These are phyloP conservation scores for Pelargonium exstipulatum DNA, from an alignment of 441 rosid species.

Conservation along the genomic window DNA sequence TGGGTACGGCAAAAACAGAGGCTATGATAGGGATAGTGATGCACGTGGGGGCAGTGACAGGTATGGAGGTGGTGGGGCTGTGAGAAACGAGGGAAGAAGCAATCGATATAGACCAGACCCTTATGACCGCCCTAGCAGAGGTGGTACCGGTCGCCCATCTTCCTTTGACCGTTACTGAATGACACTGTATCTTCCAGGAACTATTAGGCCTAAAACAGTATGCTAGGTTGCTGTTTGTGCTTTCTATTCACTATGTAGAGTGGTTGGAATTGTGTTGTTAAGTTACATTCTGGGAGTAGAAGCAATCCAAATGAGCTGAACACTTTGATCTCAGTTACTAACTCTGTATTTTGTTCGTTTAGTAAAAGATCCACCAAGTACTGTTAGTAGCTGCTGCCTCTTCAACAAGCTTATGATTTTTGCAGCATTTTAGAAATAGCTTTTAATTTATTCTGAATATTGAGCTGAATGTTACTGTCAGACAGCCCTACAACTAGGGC, in stretches of 20 bases:
- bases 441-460: no score
- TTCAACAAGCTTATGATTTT: no score
- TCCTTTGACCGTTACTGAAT: conserved; percentile 69
- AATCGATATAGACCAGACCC: conserved; percentile 67
- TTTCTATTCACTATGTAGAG: not conserved
- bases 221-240: not conserved
- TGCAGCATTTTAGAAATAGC: no score
- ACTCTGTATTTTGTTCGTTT: no score
- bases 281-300: no score
- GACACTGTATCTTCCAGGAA: not conserved
- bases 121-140: conserved; percentile 73
- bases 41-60: conserved; percentile 58
- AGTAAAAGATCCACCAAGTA: no score
- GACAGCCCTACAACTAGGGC: not conserved
- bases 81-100: conserved; percentile 56
- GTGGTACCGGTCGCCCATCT: conserved; percentile 43
- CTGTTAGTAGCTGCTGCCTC: no score
- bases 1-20: conserved; percentile 65
- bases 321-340: no score
- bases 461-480: no score
- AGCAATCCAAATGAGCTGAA: no score
- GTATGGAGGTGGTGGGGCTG: conserved; percentile 57
- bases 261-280: not conserved
- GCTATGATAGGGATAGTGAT: conserved; percentile 60
- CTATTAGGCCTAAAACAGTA: not conserved